These are phyloP conservation scores for Boletus bicolor DNA, from an alignment of 768 basidiomycete genomes.

Conservation along the genomic window DNA sequence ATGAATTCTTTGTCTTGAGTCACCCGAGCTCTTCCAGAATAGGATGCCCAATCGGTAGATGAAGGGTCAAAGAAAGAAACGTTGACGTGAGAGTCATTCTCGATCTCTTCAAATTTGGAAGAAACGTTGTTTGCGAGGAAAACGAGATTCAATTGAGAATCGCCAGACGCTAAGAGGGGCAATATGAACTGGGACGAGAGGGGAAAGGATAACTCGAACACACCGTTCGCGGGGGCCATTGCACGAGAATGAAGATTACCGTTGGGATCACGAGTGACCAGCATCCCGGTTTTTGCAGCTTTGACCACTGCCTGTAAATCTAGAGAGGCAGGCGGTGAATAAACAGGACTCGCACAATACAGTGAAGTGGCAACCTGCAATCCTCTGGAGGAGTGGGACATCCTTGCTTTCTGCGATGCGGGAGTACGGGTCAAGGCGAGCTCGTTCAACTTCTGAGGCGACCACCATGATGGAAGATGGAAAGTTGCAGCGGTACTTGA, in stretches of 20 bases:
- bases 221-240: slow-evolving; percentile 73
- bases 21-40: slow-evolving; percentile 68
- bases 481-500: background rate
- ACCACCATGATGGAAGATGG: slow-evolving; percentile 13
- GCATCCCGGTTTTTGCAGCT: slow-evolving; percentile 65
- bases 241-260: slow-evolving; percentile 77
- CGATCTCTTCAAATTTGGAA: slow-evolving; percentile 72
- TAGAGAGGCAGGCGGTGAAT: slow-evolving; percentile 20
- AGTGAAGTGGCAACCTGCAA: slow-evolving; percentile 41
- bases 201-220: slow-evolving; percentile 16
- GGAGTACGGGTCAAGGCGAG: slow-evolving; percentile 70
- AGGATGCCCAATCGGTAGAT: slow-evolving; percentile 78
- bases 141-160: slow-evolving; percentile 51
- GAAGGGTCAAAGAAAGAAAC: slow-evolving; percentile 70
- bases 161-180: slow-evolving; percentile 36
- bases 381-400: slow-evolving; percentile 61
- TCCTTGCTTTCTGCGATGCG: slow-evolving; percentile 57
- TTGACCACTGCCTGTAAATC: slow-evolving; percentile 65
- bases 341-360: background rate
- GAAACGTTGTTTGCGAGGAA: slow-evolving; percentile 76
- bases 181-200: background rate
- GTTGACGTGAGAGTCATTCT: slow-evolving; percentile 75
- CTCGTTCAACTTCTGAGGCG: slow-evolving; percentile 24
- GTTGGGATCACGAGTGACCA: slow-evolving; percentile 66
- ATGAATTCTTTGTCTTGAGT: slow-evolving; percentile 60